Evolutionary conservation across 2,329 filamentous ascomycete species (phyloP).

Genomic region (Claviceps digitariae): DNA sequence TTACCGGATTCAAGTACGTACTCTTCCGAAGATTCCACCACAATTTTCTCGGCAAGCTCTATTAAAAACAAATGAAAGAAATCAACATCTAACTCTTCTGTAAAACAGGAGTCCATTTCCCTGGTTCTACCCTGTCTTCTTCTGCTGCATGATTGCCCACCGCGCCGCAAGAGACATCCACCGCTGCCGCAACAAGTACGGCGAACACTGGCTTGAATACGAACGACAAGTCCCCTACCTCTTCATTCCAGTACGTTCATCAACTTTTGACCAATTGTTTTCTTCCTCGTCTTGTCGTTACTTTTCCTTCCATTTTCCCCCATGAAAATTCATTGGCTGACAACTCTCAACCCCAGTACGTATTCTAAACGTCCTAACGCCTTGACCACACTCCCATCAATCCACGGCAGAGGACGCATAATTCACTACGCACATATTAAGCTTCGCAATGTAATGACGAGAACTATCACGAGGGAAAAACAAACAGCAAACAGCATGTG

Average conservation of each 20-base stretch:
- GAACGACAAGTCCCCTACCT: conserved; percentile 67
- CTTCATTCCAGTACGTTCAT: conserved; percentile 54
- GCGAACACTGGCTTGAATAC: conserved; percentile 69
- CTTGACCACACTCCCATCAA: neutral
- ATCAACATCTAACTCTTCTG: conserved; percentile 3
- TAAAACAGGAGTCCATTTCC: conserved; percentile 56
- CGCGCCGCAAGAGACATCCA: conserved; percentile 64
- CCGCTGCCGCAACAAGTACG: conserved; percentile 68
- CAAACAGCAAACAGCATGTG: neutral
- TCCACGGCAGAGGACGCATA: neutral
- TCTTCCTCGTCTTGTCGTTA: neutral
- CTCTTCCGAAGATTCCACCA: neutral
- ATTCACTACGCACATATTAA: neutral
- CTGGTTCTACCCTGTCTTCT: conserved; percentile 85
- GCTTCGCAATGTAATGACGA: neutral
- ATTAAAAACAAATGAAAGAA: neutral
- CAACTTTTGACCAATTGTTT: neutral
- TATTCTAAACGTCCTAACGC: neutral
- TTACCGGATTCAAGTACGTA: conserved; percentile 33
- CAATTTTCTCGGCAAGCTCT: neutral
- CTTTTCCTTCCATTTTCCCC: neutral
- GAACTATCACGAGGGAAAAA: neutral
- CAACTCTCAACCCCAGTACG: neutral
- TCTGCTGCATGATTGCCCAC: conserved; percentile 68
- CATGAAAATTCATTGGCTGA: neutral